Evolutionary conservation across 352 stramenopile genomes (phyloP).

Genomic region (Phytophthora hibernalis): DNA sequence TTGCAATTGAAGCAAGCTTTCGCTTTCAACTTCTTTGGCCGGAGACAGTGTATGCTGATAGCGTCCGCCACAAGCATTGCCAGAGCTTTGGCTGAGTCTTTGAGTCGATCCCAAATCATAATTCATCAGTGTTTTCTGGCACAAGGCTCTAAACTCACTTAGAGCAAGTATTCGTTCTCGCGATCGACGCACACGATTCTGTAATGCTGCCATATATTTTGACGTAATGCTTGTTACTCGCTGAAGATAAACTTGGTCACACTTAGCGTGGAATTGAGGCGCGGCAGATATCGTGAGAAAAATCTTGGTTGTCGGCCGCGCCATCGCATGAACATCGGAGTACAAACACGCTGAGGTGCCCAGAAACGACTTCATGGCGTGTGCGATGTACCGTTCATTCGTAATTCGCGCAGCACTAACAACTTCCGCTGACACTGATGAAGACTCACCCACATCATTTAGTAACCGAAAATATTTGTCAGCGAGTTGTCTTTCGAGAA

Average conservation of each 20-base stretch:
- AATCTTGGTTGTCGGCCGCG: slow-evolving; percentile 25
- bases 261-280: slow-evolving; percentile 51
- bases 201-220: slow-evolving; percentile 38
- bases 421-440: background rate
- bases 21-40: slow-evolving; percentile 51
- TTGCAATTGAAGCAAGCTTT: slow-evolving; percentile 50
- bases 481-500: slow-evolving; percentile 28
- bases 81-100: background rate
- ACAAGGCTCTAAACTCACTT: slow-evolving; percentile 32
- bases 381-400: slow-evolving; percentile 57
- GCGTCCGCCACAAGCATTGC: slow-evolving; percentile 5
- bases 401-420: slow-evolving; percentile 21
- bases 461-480: slow-evolving; percentile 48
- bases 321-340: slow-evolving; percentile 40
- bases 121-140: slow-evolving; percentile 29
- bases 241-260: slow-evolving; percentile 62
- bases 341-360: slow-evolving; percentile 40
- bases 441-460: background rate
- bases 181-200: slow-evolving; percentile 53
- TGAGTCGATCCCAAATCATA: background rate
- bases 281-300: slow-evolving; percentile 51
- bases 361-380: slow-evolving; percentile 50
- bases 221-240: slow-evolving; percentile 47
- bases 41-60: slow-evolving; percentile 30
- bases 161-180: slow-evolving; percentile 43